Conservation (phyloP, 495 filamentous ascomycete species). For the Aspergillus sclerotiicarbonarius region DNA sequence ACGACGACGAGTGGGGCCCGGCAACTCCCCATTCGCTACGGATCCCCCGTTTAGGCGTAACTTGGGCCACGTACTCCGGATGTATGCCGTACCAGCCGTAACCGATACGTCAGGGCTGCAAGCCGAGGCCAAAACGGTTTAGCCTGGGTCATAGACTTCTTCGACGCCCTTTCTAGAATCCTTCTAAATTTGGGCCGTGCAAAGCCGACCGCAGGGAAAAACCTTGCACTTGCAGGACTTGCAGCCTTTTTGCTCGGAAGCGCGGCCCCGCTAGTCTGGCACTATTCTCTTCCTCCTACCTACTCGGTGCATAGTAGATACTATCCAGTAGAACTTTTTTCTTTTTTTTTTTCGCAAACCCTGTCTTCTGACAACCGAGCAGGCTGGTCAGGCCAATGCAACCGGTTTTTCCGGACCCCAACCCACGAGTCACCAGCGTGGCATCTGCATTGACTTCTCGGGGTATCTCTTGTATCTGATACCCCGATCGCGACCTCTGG, state of each 20-base stretch:
- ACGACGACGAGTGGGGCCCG: not conserved
- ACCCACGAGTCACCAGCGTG: not conserved
- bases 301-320: not conserved
- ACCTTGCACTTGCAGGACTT: not conserved
- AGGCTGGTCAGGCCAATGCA: not conserved
- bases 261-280: not conserved
- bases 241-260: too few relatives aligned
- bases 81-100: not conserved
- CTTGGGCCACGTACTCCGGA: not conserved
- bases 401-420: not conserved
- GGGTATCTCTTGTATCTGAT: not conserved
- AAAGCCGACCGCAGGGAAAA: not conserved
- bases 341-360: too few relatives aligned
- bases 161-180: slow-evolving; percentile 3
- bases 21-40: not conserved
- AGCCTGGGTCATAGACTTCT: not conserved
- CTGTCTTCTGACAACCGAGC: not conserved
- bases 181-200: slow-evolving; percentile 6
- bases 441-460: not conserved
- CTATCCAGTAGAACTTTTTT: too few relatives aligned
- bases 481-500: too few relatives aligned
- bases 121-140: not conserved
- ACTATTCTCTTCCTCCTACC: not conserved
- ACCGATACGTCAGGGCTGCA: not conserved
- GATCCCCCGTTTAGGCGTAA: not conserved